Evolutionary conservation across 2,329 filamentous ascomycete genomes (phyloP).

Genomic region (Diaporthe citrichinensis): DNA sequence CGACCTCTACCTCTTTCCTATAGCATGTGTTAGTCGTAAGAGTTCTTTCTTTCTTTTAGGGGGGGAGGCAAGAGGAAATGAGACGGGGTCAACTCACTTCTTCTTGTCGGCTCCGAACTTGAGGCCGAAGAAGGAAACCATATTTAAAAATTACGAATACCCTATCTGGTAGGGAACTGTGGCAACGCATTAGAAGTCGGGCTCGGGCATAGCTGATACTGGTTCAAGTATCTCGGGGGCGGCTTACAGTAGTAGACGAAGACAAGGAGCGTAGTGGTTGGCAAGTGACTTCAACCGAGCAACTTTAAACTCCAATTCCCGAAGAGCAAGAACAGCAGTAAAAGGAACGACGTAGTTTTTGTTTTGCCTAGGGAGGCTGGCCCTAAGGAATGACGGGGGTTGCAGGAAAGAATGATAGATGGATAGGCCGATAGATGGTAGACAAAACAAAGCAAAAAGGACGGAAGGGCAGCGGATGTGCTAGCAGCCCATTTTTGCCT

Average conservation of each 20-base stretch:
- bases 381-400: slow-evolving; percentile 32
- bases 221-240: too few relatives aligned
- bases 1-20: slow-evolving; percentile 32
- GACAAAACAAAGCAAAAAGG: slow-evolving; percentile 25
- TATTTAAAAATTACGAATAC: slow-evolving; percentile 46
- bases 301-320: neutral
- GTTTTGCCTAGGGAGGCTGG: neutral
- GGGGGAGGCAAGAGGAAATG: neutral
- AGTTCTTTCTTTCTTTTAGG: neutral
- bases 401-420: slow-evolving; percentile 11
- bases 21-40: slow-evolving; percentile 25
- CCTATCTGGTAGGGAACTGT: neutral
- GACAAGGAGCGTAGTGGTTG: slow-evolving; percentile 6
- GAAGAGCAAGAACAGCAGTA: slow-evolving; percentile 15
- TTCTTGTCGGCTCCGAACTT: slow-evolving; percentile 70
- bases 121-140: slow-evolving; percentile 73
- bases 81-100: slow-evolving; percentile 59
- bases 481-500: slow-evolving; percentile 38
- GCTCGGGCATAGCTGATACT: neutral
- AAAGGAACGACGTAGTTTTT: slow-evolving; percentile 3
- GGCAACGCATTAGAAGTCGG: neutral
- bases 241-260: slow-evolving; percentile 28
- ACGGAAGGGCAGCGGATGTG: slow-evolving; percentile 21
- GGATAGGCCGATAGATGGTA: neutral
- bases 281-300: slow-evolving; percentile 9